Percentiles rank a stretch among this genome's conserved stretches.
Evolutionary conservation across 2,329 filamentous ascomycete genomes (phyloP).

Genomic region (Parastagonospora nodorum): DNA sequence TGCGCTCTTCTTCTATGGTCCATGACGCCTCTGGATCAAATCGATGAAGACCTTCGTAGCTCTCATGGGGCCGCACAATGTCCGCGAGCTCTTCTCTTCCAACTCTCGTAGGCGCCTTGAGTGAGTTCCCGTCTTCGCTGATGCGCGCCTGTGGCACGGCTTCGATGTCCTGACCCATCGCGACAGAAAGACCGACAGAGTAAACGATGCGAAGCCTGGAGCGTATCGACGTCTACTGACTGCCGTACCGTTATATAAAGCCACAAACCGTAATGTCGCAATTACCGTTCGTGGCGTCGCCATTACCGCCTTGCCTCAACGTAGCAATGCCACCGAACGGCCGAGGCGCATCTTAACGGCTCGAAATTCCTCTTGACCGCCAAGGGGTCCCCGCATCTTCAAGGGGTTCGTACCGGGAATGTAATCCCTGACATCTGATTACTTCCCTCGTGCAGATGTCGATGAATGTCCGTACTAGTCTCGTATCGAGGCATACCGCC

Average conservation of each 20-base stretch:
- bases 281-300: conserved; percentile 17
- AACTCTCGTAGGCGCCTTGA: conserved; percentile 29
- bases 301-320: conserved; percentile 18
- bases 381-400: neutral
- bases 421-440: no score
- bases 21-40: conserved; percentile 62
- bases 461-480: neutral
- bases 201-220: neutral
- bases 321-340: conserved; percentile 16
- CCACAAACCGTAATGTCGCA: conserved; percentile 23
- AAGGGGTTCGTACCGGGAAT: no score
- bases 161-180: conserved; percentile 35
- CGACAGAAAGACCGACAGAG: conserved; percentile 2
- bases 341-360: conserved; percentile 6
- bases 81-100: conserved; percentile 35
- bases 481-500: conserved; percentile 10
- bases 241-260: conserved; percentile 4
- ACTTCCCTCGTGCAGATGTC: no score
- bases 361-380: neutral
- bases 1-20: conserved; percentile 61
- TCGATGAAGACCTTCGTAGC: conserved; percentile 60
- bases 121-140: conserved; percentile 31
- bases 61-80: conserved; percentile 51
- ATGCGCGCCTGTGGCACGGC: conserved; percentile 17
- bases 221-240: neutral